Percentiles rank a stretch among this genome's conserved stretches.
Conservation (phyloP, 106 monocot genomes). For the Vanilla planifolia region DNA sequence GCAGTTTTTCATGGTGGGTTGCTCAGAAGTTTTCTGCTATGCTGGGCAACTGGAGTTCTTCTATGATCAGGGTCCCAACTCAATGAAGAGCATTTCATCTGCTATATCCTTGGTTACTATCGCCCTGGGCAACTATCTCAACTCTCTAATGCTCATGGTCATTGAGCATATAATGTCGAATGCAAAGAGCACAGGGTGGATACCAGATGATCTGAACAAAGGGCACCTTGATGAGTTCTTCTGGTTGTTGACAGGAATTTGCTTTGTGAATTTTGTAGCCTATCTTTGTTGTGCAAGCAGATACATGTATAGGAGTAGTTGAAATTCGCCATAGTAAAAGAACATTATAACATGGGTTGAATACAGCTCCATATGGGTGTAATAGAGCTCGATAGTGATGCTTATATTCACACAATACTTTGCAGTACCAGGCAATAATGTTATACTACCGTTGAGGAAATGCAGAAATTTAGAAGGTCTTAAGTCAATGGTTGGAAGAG, state of each 20-base stretch:
- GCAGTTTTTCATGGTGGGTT: conserved; percentile 34
- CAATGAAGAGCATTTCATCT: conserved; percentile 44
- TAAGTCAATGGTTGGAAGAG: too few relatives aligned
- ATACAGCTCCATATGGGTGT: too few relatives aligned
- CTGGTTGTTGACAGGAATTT: conserved; percentile 16
- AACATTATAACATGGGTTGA: too few relatives aligned
- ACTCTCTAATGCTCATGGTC: conserved; percentile 27
- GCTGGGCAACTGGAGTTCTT: conserved; percentile 57
- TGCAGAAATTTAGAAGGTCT: too few relatives aligned
- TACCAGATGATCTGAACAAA: conserved; percentile 45
- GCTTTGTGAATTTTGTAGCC: conserved; percentile 13
- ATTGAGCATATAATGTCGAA: conserved; percentile 12
- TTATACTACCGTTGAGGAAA: too few relatives aligned
- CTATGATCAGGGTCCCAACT: conserved; percentile 39
- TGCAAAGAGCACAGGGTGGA: conserved; percentile 25
- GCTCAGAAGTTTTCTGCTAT: conserved; percentile 29
- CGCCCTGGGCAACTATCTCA: conserved; percentile 38
- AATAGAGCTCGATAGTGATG: too few relatives aligned
- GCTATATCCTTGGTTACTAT: conserved; percentile 31
- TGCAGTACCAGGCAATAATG: too few relatives aligned
- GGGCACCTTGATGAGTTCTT: conserved; percentile 50
- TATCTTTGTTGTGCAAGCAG: conserved; percentile 17
- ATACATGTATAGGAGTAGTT: background rate
- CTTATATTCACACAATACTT: too few relatives aligned
- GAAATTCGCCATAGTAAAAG: too few relatives aligned